Evolutionary conservation across 495 filamentous ascomycete species (phyloP), one percentile per base, ranked within the genome.

Genomic region (Penicillium cosmopolitanum): DNA sequence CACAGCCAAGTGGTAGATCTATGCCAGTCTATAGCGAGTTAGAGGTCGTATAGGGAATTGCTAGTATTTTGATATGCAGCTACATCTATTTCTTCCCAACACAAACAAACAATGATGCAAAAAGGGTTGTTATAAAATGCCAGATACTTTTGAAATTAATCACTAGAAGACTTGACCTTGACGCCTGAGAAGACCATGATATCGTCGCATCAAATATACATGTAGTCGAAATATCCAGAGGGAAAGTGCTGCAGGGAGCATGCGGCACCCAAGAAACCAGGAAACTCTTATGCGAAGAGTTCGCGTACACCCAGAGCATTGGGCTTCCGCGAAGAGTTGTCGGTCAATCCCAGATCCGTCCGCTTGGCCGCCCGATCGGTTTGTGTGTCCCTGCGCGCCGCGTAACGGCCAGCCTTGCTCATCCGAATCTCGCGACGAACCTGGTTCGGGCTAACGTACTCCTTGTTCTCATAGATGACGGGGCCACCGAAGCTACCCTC

Each of bases 381-480:
- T 66, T 82, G 77, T 64, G 86, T 84, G 71, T 97, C 93, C 18
- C 85, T 83, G 48, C 95, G 80, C 47, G 78, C 73, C 51, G 89
- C 87, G 68, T 95, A 91, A 56, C 85, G 85, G 23, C 85, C 81
- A 15, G 94, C 92, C 78, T 91, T 91, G 64, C 79, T 76, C 70
- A 85, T 75, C 58, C 91, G 79, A 58, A 96, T 66, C 53, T 97
- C 95, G 19, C 89, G 76, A 56, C 95, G 83, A 60, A 98, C 86
- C 74, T 96, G 92, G 80, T 98, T 98, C 33, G 95, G 96, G 65
- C 88, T 92, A 53, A 98, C 91, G 68, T 97, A 98, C 67, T 97
- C 91, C 82, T 95, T 96, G 74, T 98, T 98, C 84, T 98, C 93
- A 78, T 96, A 98, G 62, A 98, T 93, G 55, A 98, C 90, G 2